Conservation (phyloP, 106 monocot species). For the Dactylorhiza incarnata region DNA sequence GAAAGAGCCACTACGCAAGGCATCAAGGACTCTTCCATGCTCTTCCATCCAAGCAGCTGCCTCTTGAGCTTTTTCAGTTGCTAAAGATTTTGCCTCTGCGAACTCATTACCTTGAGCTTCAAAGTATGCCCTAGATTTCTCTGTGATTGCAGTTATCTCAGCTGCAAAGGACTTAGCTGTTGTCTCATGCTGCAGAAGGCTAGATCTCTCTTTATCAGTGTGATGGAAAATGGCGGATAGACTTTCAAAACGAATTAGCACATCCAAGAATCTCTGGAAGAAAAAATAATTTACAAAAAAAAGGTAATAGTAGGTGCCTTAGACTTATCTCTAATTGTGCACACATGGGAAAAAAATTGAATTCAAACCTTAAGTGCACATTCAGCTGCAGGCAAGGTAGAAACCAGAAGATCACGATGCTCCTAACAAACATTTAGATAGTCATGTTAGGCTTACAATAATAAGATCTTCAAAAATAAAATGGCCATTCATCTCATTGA, state of each 20-base stretch:
- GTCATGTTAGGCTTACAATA: not conserved
- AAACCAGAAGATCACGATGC: conserved; percentile 87
- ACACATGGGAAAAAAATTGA: not conserved
- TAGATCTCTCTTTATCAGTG: conserved; percentile 82
- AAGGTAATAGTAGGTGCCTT: conserved; percentile 2
- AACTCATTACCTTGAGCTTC: conserved; percentile 79
- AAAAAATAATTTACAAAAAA: too few species aligned
- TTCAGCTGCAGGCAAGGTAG: conserved; percentile 69
- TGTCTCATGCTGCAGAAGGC: conserved; percentile 65
- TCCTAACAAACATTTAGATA: conserved; percentile 41
- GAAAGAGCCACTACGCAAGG: conserved; percentile 53
- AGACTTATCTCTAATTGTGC: not conserved
- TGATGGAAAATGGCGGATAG: conserved; percentile 55
- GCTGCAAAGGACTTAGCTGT: conserved; percentile 69
- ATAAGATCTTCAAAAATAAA: not conserved
- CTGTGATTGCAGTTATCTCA: conserved; percentile 59
- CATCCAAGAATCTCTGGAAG: conserved; percentile 70
- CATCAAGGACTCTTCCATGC: conserved; percentile 73
- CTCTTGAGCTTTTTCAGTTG: conserved; percentile 66
- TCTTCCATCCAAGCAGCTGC: conserved; percentile 72
- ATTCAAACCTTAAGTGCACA: conserved; percentile 64
- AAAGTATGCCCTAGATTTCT: conserved; percentile 61
- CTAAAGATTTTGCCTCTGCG: conserved; percentile 63
- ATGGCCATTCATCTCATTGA: not conserved
- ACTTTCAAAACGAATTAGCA: conserved; percentile 65